These are phyloP conservation scores for Spongispora temasekensis DNA, from an alignment of 1,284 basidiomycete species.

Conservation along the genomic window DNA sequence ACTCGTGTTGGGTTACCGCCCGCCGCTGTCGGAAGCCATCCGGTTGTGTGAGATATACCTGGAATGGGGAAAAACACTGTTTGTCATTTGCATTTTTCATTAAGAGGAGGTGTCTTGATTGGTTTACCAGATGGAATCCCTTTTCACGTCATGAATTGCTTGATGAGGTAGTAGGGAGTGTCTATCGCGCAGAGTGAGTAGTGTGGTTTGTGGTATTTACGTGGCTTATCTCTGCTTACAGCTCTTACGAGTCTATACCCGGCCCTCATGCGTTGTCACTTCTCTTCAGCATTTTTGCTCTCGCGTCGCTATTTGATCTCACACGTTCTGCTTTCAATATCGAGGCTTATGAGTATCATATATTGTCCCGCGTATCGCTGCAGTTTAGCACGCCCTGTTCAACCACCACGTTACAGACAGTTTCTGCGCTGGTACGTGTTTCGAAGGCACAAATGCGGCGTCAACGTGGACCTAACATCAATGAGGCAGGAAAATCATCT, in stretches of 20 bases:
- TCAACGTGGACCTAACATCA: not conserved
- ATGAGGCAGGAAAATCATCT: conserved; percentile 53
- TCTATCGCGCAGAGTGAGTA: conserved; percentile 49
- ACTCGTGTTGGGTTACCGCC: conserved; percentile 47
- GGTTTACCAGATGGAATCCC: conserved; percentile 41
- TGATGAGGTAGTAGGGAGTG: conserved; percentile 48
- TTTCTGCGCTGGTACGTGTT: conserved; percentile 52
- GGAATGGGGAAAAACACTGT: conserved; percentile 55
- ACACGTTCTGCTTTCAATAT: conserved; percentile 42
- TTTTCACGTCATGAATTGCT: conserved; percentile 46
- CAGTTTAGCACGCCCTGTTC: conserved; percentile 45
- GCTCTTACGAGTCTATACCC: conserved; percentile 37
- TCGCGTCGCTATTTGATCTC: conserved; percentile 53
- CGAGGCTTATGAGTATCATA: conserved; percentile 60
- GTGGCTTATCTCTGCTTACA: conserved; percentile 15
- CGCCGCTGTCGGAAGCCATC: conserved; percentile 54
- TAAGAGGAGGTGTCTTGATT: too few species aligned
- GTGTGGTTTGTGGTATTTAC: conserved; percentile 8
- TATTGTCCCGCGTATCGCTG: conserved; percentile 54
- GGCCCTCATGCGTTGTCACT: conserved; percentile 51
- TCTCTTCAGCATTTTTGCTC: conserved; percentile 56
- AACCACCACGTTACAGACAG: conserved; percentile 51
- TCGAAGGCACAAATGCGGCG: not conserved
- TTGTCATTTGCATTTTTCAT: conserved; percentile 14
- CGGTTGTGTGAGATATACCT: conserved; percentile 57